phyloP scores from a whole-genome alignment of 108 stramenopile species.

The Fistulifera pelliculosa region DNA sequence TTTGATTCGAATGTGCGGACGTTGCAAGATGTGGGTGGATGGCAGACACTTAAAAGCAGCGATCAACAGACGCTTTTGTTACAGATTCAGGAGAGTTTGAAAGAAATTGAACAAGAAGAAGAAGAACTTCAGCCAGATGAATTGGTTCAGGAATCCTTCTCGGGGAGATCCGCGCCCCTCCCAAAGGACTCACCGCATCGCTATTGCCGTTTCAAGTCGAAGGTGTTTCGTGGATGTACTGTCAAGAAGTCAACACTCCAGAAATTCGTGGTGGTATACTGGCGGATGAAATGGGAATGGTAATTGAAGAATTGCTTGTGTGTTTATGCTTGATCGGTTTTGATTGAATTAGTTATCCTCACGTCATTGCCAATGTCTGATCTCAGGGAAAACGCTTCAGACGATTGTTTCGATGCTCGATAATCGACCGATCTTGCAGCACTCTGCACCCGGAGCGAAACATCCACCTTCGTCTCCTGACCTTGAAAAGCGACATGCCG shows the following conservation, averaged over 20 bases:
- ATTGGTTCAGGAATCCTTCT: slow-evolving; percentile 71
- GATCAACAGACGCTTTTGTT: slow-evolving; percentile 33
- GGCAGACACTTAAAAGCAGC: slow-evolving; percentile 23
- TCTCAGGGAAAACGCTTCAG: slow-evolving; percentile 86
- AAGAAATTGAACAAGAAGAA: slow-evolving; percentile 56
- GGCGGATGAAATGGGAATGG: slow-evolving; percentile 79
- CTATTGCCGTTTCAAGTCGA: slow-evolving; percentile 96
- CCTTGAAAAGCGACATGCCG: slow-evolving; percentile 29
- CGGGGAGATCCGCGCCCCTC: slow-evolving; percentile 69
- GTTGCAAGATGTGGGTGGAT: slow-evolving; percentile 53
- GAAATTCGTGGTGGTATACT: slow-evolving; percentile 85
- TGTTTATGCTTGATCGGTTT: background rate
- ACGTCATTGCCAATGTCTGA: background rate
- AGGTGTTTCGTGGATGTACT: slow-evolving; percentile 88
- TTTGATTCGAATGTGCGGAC: slow-evolving; percentile 45
- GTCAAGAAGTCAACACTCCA: slow-evolving; percentile 61
- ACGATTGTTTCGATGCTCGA: slow-evolving; percentile 88
- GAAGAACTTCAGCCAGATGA: slow-evolving; percentile 82
- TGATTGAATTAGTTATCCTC: too few species aligned
- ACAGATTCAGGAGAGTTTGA: slow-evolving; percentile 43
- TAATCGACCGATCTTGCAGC: slow-evolving; percentile 75
- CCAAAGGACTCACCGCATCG: slow-evolving; percentile 60
- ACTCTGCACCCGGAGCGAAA: slow-evolving; percentile 50
- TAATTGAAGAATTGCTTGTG: background rate
- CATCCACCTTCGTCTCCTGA: slow-evolving; percentile 50